Conservation (phyloP, 345 rosid genomes). For the Ailanthus altissimus region DNA sequence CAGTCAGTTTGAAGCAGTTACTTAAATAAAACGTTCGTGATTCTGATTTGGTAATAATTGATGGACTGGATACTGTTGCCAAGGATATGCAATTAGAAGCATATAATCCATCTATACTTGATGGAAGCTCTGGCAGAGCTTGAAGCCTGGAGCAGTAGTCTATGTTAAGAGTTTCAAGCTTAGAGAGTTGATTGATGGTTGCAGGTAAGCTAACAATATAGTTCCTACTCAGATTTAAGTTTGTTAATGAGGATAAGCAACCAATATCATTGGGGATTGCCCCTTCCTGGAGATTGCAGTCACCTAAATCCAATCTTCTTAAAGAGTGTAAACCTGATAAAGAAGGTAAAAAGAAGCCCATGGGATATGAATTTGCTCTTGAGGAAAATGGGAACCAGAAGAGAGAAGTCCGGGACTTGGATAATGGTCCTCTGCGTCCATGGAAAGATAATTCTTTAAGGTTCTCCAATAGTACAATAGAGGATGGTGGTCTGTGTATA, state of each 20-base stretch:
- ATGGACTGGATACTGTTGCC: neutral
- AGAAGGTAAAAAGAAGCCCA: neutral
- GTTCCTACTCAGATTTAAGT: neutral
- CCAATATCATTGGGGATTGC: neutral
- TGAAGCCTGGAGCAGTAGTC: neutral
- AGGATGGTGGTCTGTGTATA: neutral
- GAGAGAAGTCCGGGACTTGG: too few species aligned
- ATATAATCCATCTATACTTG: neutral
- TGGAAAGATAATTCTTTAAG: conserved; percentile 6
- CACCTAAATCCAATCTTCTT: neutral
- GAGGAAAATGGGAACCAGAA: too few species aligned
- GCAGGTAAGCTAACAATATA: neutral
- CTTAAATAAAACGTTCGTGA: neutral
- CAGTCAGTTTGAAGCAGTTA: neutral
- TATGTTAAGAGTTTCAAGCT: neutral
- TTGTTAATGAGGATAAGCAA: neutral
- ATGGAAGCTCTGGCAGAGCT: neutral
- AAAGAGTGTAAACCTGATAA: neutral
- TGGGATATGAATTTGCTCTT: neutral
- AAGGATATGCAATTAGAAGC: neutral
- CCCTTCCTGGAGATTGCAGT: conserved; percentile 6
- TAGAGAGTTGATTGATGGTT: neutral
- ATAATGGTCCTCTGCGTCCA: neutral
- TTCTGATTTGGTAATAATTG: neutral
- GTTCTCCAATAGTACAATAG: neutral